These are phyloP conservation scores for Russula olivacea DNA, from an alignment of 768 basidiomycete species.

Conservation along the genomic window DNA sequence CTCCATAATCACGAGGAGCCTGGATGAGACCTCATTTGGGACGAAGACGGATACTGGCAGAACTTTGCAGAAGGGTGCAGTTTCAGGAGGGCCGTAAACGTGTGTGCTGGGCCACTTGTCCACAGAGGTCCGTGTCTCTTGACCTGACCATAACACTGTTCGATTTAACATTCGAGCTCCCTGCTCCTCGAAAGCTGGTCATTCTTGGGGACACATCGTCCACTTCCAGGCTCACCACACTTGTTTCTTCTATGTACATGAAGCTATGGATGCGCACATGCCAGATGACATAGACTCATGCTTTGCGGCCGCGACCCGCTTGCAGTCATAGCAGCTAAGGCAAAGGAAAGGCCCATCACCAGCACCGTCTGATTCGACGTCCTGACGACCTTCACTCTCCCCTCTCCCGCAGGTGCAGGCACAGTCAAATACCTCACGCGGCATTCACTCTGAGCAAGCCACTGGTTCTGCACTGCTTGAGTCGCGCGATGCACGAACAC, in stretches of 20 bases:
- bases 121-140: constrained; percentile 57
- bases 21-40: constrained; percentile 54
- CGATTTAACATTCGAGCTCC: neutral
- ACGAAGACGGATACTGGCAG: constrained; percentile 59
- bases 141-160: neutral
- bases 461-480: constrained; percentile 50
- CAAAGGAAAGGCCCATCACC: no score
- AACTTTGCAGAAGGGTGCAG: constrained; percentile 41
- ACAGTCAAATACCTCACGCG: no score
- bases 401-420: no score
- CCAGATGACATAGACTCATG: constrained; percentile 47
- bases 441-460: no score
- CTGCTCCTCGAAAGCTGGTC: constrained; percentile 53
- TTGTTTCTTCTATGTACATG: constrained; percentile 51
- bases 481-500: constrained; percentile 16
- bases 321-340: constrained; percentile 35
- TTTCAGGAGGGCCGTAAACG: constrained; percentile 40
- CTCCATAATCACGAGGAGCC: constrained; percentile 59
- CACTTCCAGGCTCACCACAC: constrained; percentile 49
- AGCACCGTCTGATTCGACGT: no score
- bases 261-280: constrained; percentile 73
- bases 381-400: no score
- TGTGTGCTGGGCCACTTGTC: constrained; percentile 68
- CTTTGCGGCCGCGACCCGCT: constrained; percentile 39
- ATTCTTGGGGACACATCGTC: constrained; percentile 77